phyloP scores from a whole-genome alignment of 2,329 filamentous ascomycete species.

The Fusarium hainanense region DNA sequence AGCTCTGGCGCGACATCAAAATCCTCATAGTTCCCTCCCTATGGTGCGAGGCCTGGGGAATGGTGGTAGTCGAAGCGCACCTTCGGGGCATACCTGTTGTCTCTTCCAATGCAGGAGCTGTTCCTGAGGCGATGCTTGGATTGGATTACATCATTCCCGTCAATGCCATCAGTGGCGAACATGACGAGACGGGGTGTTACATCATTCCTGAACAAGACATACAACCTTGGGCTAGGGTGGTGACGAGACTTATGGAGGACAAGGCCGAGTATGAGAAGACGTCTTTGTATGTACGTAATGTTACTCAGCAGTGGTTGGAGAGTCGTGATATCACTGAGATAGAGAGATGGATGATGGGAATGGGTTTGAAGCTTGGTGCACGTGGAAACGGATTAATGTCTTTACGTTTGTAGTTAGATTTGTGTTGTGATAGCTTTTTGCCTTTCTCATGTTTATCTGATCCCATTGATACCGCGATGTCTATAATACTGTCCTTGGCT shows the following conservation, averaged over 20 bases:
- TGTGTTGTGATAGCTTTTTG: accelerated
- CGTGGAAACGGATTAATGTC: neutral
- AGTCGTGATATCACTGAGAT: neutral
- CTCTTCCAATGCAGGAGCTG: neutral
- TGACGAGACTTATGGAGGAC: neutral
- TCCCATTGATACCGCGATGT: neutral
- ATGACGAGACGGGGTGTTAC: neutral
- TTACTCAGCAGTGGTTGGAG: neutral
- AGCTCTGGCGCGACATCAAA: constrained; percentile 2
- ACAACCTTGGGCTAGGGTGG: neutral
- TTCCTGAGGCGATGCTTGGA: constrained; percentile 1
- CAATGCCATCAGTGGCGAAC: neutral
- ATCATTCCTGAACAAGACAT: neutral
- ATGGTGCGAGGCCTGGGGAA: constrained; percentile 6
- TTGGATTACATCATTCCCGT: neutral
- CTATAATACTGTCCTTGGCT: too few relatives aligned
- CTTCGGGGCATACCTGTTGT: constrained; percentile 1
- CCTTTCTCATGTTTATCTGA: neutral
- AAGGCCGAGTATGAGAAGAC: neutral
- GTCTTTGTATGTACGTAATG: neutral
- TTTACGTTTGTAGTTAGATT: neutral
- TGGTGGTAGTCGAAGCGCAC: constrained; percentile 11
- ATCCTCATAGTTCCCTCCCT: neutral
- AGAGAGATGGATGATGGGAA: neutral
- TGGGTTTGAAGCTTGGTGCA: neutral